A percentile compares a stretch with the other conserved stretches of the same genome.
phyloP scores from a whole-genome alignment of 2,329 filamentous ascomycete species.

The Fusarium oligoseptatum region DNA sequence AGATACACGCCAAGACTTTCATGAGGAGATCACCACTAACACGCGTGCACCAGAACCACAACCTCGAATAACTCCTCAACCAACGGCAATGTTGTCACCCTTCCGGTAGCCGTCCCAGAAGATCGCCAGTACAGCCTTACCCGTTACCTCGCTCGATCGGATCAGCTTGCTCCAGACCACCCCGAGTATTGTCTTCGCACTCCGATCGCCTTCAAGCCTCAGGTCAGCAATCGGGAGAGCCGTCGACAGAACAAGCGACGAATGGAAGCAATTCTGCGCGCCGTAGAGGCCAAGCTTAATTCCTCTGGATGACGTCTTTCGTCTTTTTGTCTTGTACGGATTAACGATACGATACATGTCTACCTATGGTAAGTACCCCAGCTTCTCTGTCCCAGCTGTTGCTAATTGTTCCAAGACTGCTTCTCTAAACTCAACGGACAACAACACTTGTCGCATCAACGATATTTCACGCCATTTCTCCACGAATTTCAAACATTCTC shows the following conservation, averaged over 20 bases:
- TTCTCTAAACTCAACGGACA: background rate
- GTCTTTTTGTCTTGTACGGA: background rate
- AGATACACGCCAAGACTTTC: background rate
- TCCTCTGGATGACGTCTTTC: background rate
- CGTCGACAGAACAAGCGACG: constrained; percentile 9
- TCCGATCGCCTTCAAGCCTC: constrained; percentile 19
- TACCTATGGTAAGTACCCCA: background rate
- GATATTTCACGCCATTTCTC: background rate
- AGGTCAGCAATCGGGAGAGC: background rate
- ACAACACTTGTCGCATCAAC: background rate
- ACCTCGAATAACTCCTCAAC: background rate
- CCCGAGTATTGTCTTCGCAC: constrained; percentile 26
- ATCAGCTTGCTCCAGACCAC: constrained; percentile 14
- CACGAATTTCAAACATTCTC: background rate
- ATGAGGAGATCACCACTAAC: background rate
- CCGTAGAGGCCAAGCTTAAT: constrained; percentile 16
- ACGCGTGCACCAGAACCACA: background rate
- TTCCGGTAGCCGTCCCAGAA: constrained; percentile 1
- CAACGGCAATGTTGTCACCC: background rate
- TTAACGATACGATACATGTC: background rate
- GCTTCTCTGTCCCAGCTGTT: background rate
- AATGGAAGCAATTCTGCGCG: constrained; percentile 21
- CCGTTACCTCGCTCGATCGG: constrained; percentile 17
- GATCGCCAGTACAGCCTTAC: constrained; percentile 17
- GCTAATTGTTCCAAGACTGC: background rate